phyloP scores from a whole-genome alignment of 345 rosid species.

The Ceriops tagal region DNA sequence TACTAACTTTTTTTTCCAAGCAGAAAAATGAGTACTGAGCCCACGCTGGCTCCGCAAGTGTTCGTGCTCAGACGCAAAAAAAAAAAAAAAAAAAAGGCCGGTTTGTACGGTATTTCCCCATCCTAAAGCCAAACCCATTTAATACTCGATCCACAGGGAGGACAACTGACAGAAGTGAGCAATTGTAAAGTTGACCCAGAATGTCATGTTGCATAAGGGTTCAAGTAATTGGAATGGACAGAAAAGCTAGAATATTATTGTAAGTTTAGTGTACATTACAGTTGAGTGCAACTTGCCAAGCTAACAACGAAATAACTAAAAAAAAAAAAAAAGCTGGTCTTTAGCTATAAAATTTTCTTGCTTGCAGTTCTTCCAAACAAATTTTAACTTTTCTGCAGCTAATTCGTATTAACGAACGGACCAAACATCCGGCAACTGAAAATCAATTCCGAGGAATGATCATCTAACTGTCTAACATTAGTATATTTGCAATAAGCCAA shows the following conservation, averaged over 20 bases:
- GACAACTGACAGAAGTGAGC: no score
- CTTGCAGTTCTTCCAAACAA: neutral
- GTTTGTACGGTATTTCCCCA: no score
- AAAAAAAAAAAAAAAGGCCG: no score
- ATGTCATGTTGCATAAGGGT: neutral
- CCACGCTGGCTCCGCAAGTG: no score
- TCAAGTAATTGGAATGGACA: conserved; percentile 11
- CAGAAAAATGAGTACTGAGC: no score
- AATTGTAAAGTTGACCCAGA: no score
- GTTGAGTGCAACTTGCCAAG: conserved; percentile 21
- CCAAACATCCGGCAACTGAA: conserved; percentile 3
- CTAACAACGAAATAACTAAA: conserved; percentile 13
- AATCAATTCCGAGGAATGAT: conserved; percentile 19
- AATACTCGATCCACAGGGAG: no score
- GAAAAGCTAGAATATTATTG: neutral
- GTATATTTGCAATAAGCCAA: conserved; percentile 1
- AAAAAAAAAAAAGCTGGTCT: neutral
- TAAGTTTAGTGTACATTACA: conserved; percentile 19
- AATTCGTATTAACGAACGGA: conserved; percentile 4
- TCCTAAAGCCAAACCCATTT: no score
- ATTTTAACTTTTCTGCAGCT: neutral
- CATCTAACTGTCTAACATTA: neutral
- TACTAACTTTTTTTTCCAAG: no score
- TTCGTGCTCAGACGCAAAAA: no score
- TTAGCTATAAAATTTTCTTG: neutral